These are phyloP conservation scores for Penicillium sp. DNA, from an alignment of 2,329 filamentous ascomycete genomes.

Conservation along the genomic window DNA sequence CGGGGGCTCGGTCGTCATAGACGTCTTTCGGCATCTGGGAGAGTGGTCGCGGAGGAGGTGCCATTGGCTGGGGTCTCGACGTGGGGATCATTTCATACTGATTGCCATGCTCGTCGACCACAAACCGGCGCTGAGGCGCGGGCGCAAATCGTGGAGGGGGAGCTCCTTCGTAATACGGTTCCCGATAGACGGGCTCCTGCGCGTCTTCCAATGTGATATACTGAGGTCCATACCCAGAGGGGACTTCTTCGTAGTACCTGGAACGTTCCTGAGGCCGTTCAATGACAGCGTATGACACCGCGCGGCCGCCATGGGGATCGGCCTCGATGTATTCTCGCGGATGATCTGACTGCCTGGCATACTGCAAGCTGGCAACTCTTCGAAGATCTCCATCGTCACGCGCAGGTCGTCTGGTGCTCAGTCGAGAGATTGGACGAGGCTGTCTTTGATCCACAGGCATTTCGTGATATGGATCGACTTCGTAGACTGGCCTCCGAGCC, in stretches of 20 bases:
- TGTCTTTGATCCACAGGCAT: constrained; percentile 31
- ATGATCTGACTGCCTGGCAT: constrained; percentile 42
- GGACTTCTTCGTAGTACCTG: constrained; percentile 39
- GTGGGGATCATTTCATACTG: constrained; percentile 60
- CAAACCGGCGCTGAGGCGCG: constrained; percentile 60
- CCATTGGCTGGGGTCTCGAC: constrained; percentile 33
- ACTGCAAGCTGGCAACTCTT: constrained; percentile 46
- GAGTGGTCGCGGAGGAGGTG: constrained; percentile 31
- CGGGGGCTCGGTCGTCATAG: constrained; percentile 32
- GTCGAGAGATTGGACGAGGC: constrained; percentile 39
- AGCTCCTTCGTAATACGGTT: constrained; percentile 41
- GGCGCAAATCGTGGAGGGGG: constrained; percentile 48
- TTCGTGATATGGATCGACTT: constrained; percentile 34
- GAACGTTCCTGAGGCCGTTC: constrained; percentile 37
- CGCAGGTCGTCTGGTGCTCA: constrained; percentile 34
- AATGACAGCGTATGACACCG: constrained; percentile 40
- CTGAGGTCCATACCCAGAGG: constrained; percentile 30
- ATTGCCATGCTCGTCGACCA: constrained; percentile 78
- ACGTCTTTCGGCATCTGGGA: constrained; percentile 33
- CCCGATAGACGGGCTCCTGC: constrained; percentile 35
- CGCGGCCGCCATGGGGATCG: constrained; percentile 35
- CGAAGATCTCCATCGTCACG: constrained; percentile 46
- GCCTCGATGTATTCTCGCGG: constrained; percentile 44
- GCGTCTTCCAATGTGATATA: constrained; percentile 38
- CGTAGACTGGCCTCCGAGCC: constrained; percentile 31